Base-by-base conservation (phyloP, 2,329 filamentous ascomycete genomes). In the Talaromyces verruculosus region DNA sequence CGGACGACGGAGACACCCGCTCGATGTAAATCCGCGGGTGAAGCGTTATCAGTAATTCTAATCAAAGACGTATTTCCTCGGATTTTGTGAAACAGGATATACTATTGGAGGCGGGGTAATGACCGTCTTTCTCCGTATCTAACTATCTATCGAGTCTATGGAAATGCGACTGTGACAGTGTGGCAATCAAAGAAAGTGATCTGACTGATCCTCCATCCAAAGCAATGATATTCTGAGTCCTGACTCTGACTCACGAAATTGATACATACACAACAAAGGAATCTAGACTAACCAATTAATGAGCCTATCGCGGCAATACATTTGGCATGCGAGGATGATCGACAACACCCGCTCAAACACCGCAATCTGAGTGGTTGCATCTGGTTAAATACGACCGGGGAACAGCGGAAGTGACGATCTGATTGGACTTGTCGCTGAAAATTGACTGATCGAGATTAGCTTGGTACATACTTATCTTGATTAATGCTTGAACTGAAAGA, bases 71-170 rank as follows among this genome's bases (percentile, higher is more conserved):
- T 57, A 37, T 57, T 15, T 57, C 51, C 51, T 57, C 51, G 51
- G 51, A 53, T 53, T 53, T 33, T 6, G 28, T 33, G 25, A 17
- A n/a, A 15, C 15, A 30, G 28, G n/a, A 35, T 19, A 19, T 1
- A 33, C 28, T 35, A 35, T 55, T 55, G 51, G 51, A 19, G 51
- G 51, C 28, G 51, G 51, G 51, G 51, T 55, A 55, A 30, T 53
- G 28, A 19, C 17, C 19, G 19, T 55, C 28, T 51, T 19, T 28
- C 45, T 17, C 47, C 47, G 15, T 51, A 51, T 51, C 47, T 28
- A 15, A n/a, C 15, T 51, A 51, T 51, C 47, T 28, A 15, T 30
- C 25, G 13, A 51, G 25, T n/a, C 10, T 30, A 22, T 6, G n/a
- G 45, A 51, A 8, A 55, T 55, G 51, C 35, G 30, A 57, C 17